Percentiles rank a stretch among this genome's conserved stretches.
Conservation (phyloP, 2,329 filamentous ascomycete genomes). For the Penicillium sp. region DNA sequence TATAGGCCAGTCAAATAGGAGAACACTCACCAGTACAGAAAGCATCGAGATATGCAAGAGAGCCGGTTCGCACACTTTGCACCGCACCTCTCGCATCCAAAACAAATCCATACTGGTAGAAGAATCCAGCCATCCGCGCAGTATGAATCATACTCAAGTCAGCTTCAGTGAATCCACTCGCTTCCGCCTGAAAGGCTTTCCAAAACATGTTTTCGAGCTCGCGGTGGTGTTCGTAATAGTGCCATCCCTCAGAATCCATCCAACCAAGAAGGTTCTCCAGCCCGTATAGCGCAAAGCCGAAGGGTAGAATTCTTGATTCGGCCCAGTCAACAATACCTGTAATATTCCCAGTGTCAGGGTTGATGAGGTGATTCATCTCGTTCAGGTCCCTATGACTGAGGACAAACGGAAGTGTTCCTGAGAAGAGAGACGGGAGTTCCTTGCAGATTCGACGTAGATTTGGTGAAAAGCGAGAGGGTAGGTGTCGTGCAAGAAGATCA, state of each 20-base stretch:
- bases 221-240: constrained; percentile 10
- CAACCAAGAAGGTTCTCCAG: constrained; percentile 13
- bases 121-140: too few species aligned
- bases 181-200: too few species aligned
- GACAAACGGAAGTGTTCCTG: constrained; percentile 6
- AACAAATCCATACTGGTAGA: too few species aligned
- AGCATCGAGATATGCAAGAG: too few species aligned
- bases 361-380: constrained; percentile 9
- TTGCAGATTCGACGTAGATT: constrained; percentile 9
- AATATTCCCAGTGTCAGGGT: constrained; percentile 13
- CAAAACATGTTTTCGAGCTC: constrained; percentile 14
- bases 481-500: constrained; percentile 9
- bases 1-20: too few species aligned
- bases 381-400: constrained; percentile 12
- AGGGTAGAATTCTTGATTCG: constrained; percentile 18
- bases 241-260: constrained; percentile 17
- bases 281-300: constrained; percentile 25
- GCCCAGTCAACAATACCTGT: constrained; percentile 22
- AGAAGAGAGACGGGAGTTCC: constrained; percentile 11
- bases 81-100: too few species aligned
- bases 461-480: constrained; percentile 9
- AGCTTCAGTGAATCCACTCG: too few species aligned
- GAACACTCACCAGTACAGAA: too few species aligned
- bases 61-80: too few species aligned
- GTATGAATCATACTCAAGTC: too few species aligned